Evolutionary conservation across 257 asterid species (phyloP).

Genomic region (Nicotiana tomentosiformis): DNA sequence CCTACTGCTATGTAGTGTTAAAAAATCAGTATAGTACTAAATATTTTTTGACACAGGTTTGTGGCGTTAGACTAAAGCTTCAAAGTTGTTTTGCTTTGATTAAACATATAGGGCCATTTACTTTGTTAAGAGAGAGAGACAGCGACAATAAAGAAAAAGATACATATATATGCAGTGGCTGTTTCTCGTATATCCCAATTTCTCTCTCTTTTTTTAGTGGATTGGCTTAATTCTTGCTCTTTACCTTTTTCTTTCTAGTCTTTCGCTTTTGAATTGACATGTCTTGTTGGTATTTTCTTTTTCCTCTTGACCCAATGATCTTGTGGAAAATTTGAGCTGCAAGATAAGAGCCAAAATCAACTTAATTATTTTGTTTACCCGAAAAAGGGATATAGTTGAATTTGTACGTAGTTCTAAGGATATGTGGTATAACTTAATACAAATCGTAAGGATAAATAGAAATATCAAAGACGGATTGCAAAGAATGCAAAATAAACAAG

Average conservation of each 20-base stretch:
- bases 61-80: background rate
- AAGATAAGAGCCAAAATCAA: no score
- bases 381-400: no score
- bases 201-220: background rate
- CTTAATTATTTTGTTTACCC: no score
- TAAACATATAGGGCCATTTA: background rate
- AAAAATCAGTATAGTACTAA: background rate
- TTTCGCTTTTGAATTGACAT: background rate
- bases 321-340: background rate
- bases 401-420: no score
- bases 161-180: background rate
- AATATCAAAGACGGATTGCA: no score
- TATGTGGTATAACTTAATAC: no score
- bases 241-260: background rate
- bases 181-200: background rate
- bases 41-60: background rate
- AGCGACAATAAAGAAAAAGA: background rate
- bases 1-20: background rate
- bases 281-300: background rate
- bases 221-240: background rate
- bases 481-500: no score
- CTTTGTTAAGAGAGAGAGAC: background rate
- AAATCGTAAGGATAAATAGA: no score
- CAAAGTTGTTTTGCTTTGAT: background rate
- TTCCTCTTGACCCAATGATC: background rate